Conservation (phyloP, 1,284 basidiomycete species). For the Earliella scabrosa region DNA sequence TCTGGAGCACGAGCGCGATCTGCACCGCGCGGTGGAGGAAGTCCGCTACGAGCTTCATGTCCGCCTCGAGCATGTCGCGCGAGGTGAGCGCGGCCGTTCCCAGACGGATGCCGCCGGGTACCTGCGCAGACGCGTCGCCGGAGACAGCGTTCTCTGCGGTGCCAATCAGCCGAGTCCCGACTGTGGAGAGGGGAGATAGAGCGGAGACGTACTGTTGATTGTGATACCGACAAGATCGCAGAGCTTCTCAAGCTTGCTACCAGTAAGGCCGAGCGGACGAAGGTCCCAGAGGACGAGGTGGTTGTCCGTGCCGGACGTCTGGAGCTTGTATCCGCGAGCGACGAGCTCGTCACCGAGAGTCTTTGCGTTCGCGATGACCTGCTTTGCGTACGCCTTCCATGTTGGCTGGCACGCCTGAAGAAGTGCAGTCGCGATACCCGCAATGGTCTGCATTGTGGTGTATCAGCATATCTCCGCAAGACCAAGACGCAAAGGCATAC, state of each 20-base stretch:
- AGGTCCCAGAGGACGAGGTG: constrained; percentile 99
- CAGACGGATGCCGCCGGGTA: constrained; percentile 97
- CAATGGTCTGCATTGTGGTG: constrained; percentile 76
- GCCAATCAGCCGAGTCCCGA: neutral
- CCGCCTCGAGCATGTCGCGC: constrained; percentile 89
- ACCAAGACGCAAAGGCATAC: constrained; percentile 44
- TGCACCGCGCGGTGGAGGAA: constrained; percentile 95
- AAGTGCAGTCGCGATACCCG: constrained; percentile 94
- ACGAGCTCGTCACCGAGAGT: constrained; percentile 78
- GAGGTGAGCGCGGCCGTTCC: constrained; percentile 96
- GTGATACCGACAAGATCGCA: constrained; percentile 97
- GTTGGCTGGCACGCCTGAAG: constrained; percentile 91
- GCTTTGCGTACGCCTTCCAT: constrained; percentile 93
- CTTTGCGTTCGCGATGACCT: constrained; percentile 89
- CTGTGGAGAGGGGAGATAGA: neutral
- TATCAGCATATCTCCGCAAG: neutral
- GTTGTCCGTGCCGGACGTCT: constrained; percentile 97
- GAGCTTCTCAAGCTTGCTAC: constrained; percentile 98
- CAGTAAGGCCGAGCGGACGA: constrained; percentile 93
- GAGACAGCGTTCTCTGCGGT: constrained; percentile 91
- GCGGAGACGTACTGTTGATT: constrained; percentile 78
- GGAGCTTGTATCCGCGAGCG: constrained; percentile 89
- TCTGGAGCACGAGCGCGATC: constrained; percentile 86
- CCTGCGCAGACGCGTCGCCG: constrained; percentile 93
- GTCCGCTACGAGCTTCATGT: constrained; percentile 86